A percentile compares a stretch with the other conserved stretches of the same genome.
Conservation (phyloP, 2,329 filamentous ascomycete species). For the Fusarium avenaceum region DNA sequence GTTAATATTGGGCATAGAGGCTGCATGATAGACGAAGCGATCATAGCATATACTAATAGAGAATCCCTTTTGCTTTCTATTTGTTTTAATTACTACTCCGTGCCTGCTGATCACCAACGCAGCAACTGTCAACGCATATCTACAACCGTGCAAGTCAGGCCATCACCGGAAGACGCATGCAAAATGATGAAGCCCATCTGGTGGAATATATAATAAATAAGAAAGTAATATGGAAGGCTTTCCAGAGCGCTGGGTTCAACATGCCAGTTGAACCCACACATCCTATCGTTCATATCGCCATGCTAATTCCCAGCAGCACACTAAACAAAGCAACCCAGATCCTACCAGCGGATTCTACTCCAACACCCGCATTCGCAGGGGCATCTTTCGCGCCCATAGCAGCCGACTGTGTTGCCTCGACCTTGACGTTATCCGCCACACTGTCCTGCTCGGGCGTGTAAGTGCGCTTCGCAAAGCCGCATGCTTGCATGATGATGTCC, state of each 20-base stretch:
- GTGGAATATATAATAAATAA: slow-evolving; percentile 13
- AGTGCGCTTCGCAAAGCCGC: slow-evolving; percentile 50
- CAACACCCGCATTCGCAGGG: slow-evolving; percentile 1
- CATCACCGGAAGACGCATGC: too few relatives aligned
- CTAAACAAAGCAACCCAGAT: slow-evolving; percentile 13
- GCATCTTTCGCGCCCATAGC: slow-evolving; percentile 18
- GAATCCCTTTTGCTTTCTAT: too few relatives aligned
- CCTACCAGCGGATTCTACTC: background rate
- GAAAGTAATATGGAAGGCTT: slow-evolving; percentile 13
- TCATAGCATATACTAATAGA: too few relatives aligned
- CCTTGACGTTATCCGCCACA: slow-evolving; percentile 52
- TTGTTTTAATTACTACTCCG: too few relatives aligned
- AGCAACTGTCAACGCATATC: too few relatives aligned
- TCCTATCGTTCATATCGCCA: slow-evolving; percentile 19
- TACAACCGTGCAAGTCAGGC: too few relatives aligned
- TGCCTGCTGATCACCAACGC: too few relatives aligned
- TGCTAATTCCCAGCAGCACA: slow-evolving; percentile 18
- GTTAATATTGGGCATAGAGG: too few relatives aligned
- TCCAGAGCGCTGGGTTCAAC: slow-evolving; percentile 22
- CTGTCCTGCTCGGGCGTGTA: slow-evolving; percentile 52
- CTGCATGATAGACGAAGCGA: too few relatives aligned
- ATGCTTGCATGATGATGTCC: slow-evolving; percentile 54
- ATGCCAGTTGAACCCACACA: background rate
- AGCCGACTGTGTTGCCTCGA: slow-evolving; percentile 52
- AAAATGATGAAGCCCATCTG: background rate